Base-by-base conservation (phyloP, 2,329 filamentous ascomycete species). In the Dactylellina haptotyla region DNA sequence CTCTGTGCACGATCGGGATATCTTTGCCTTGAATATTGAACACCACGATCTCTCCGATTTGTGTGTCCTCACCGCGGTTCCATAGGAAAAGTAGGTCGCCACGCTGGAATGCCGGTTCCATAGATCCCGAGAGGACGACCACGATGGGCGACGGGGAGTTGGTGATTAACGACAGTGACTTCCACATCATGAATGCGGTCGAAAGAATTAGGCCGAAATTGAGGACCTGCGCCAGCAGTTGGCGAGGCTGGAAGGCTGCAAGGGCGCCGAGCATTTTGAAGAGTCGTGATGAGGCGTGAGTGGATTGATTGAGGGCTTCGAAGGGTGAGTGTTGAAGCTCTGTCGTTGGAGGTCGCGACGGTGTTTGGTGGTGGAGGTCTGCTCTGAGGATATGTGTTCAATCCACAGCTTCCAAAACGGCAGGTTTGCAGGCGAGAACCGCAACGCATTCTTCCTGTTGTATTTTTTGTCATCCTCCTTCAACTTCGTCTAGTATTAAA, bases 141-240 rank as follows among this genome's bases (percentile, higher is more conserved):
- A 93, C 90, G 78, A 93, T 93, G 23, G 90, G 90, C 0, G 87
- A 90, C 10, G 89, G 87, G 4, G 89, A 91, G 79, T 95, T 89
- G 67, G 90, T 88, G 75, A 87, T 83, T 28, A 97, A 87, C 6
- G 90, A 93, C 71, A 97, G 87, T 8, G 90, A 91, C 82, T 97
- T 97, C 93, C 90, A 92, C 83, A 96, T 88, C 93, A 97, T 97
- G 80, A 97, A 97, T 0, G 93, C 93, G 1, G 92, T 95, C 8
- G 90, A 93, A 56, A 97, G 87, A 75, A 97, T 92, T 75, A 97
- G 87, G 65, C 89, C 92, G 81, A 97, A 97, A 83, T 96, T 96
- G 80, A 97, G 87, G 77, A 94, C 82, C 84, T 96, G 92, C 53
- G 88, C 85, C 78, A 92, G 88, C 62, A 90, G 86, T 81, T 96